Evolutionary conservation across 2,329 filamentous ascomycete species (phyloP), one percentile per base, ranked within the genome.

Genomic region (Sarocladium oryzae): DNA sequence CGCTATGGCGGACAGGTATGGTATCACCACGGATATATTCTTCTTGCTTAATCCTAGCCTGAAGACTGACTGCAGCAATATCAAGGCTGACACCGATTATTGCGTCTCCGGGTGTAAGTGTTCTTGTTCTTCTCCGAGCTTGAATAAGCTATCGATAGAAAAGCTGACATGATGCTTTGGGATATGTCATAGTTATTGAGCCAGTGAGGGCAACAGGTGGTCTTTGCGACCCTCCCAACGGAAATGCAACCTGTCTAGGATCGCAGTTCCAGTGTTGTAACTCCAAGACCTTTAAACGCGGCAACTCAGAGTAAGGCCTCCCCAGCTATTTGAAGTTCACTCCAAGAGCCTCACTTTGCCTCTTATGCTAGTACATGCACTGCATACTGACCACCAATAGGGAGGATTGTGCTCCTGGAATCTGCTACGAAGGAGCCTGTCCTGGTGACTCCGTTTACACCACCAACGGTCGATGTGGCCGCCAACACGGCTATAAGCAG

Each of bases 381-480:
- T n/a, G n/a, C n/a, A n/a, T 43, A 50, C 16, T 33, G 48, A 53
- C 41, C 50, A 21, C 23, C 35, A 26, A 43, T 45, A 66, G 64
- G 11, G 58, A 56, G 11, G 64, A 67, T 52, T 69, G 65, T 53
- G 56, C 57, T 16, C 49, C 41, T 7, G 62, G 65, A 11, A 67
- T 58, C 32, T 69, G 66, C 56, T 67, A 62, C 53, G 60, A 64
- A 30, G 67, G 65, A 28, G 50, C 38, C 8, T 69, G 66, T 53
- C 10, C 10, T 2, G 66, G 66, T 15, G 59, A 60, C 52, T 35
- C 18, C 7, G 52, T 58, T 18, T 70, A 61, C 40, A 64, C 60
- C 21, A 63, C 60, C 2, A 64, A 69, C 53, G 68, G 68, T 15
- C 63, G 51, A 4, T 71, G 66, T 53, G 66, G 67, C 36, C 51